These are phyloP conservation scores for Penicillium sp. DNA, from an alignment of 2,329 filamentous ascomycete genomes.

Conservation along the genomic window DNA sequence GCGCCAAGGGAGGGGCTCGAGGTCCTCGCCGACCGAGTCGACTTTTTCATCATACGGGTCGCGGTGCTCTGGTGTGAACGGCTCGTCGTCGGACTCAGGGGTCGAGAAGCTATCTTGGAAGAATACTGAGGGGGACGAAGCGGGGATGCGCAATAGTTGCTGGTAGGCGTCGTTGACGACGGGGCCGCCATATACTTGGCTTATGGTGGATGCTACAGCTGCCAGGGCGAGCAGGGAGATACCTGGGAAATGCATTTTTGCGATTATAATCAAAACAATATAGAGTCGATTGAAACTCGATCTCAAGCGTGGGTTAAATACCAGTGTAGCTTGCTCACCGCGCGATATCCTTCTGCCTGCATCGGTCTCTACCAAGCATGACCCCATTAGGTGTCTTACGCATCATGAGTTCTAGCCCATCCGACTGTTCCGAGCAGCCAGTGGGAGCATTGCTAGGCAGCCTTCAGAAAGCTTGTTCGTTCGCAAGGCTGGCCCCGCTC, in stretches of 20 bases:
- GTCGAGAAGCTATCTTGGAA: slow-evolving; percentile 4
- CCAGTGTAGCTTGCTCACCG: background rate
- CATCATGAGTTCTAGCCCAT: background rate
- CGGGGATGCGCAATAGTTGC: slow-evolving; percentile 8
- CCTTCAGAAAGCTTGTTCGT: background rate
- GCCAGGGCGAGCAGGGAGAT: background rate
- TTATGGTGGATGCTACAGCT: background rate
- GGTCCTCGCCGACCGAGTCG: slow-evolving; percentile 8
- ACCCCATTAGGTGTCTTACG: background rate
- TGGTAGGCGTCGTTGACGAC: slow-evolving; percentile 13
- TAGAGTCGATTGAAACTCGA: too few species aligned
- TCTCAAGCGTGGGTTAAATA: background rate
- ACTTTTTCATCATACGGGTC: slow-evolving; percentile 10
- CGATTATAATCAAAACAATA: background rate
- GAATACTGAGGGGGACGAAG: slow-evolving; percentile 8
- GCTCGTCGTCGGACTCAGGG: background rate
- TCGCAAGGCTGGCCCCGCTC: background rate
- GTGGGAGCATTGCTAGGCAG: background rate
- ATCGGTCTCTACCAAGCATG: background rate
- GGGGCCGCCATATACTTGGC: background rate
- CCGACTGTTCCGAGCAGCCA: background rate
- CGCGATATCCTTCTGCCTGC: background rate
- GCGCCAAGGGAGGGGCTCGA: slow-evolving; percentile 13
- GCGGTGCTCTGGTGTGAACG: too few species aligned
- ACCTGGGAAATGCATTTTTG: background rate